Evolutionary conservation across 2,329 filamentous ascomycete species (phyloP).

Genomic region (Pseudophaeomoniella oleicola): DNA sequence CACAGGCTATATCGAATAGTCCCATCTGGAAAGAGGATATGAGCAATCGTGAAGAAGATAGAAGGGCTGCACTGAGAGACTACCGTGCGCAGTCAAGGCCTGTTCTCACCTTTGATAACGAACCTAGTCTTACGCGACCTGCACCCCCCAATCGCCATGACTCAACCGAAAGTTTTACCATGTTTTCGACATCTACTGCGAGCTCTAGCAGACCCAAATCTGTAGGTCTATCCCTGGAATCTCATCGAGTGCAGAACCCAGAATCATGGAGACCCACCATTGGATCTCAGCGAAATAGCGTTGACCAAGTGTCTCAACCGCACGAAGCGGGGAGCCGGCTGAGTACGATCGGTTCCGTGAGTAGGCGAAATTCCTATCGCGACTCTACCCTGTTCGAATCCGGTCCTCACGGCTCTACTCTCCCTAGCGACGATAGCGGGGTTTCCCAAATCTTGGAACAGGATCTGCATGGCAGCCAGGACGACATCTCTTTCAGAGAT

Average conservation of each 20-base stretch:
- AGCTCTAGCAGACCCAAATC: conserved; percentile 39
- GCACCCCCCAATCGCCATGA: conserved; percentile 32
- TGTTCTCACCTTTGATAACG: conserved; percentile 31
- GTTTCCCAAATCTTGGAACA: not conserved
- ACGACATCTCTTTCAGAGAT: not conserved
- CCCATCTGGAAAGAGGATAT: not conserved
- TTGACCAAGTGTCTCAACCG: conserved; percentile 3
- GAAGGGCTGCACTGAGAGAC: conserved; percentile 27
- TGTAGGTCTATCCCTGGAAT: conserved; percentile 34
- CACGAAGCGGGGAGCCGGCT: too few relatives aligned
- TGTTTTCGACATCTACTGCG: conserved; percentile 49
- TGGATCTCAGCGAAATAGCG: conserved; percentile 1
- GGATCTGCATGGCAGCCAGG: not conserved
- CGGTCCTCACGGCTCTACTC: too few relatives aligned
- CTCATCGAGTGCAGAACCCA: conserved; percentile 11
- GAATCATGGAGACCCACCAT: conserved; percentile 5
- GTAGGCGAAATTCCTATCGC: too few relatives aligned
- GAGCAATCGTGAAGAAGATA: conserved; percentile 18
- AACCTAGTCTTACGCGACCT: conserved; percentile 15
- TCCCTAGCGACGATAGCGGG: too few relatives aligned
- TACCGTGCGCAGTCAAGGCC: conserved; percentile 36
- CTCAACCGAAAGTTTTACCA: conserved; percentile 47
- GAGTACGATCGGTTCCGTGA: too few relatives aligned
- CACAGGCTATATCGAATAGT: not conserved
- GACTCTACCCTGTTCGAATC: too few relatives aligned